Evolutionary conservation across 208 protist genomes (phyloP), one percentile per base, ranked within the genome.

Genomic region (Endotrypanum monterogeii): DNA sequence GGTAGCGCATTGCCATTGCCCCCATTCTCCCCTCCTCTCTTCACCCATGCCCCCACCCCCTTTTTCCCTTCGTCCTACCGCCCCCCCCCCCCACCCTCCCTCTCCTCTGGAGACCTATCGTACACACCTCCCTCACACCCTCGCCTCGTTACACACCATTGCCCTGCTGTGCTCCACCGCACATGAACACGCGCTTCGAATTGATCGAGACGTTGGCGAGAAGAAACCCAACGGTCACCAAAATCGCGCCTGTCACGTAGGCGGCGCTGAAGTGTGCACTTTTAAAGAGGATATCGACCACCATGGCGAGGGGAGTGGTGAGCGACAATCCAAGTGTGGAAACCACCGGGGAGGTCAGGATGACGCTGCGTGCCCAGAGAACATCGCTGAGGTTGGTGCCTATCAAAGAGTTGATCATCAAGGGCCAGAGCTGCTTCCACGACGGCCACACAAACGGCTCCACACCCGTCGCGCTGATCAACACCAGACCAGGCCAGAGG

Each of bases 351-450:
- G 95, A 98, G 9, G 94, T 97, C 30, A 97, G 74, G 30, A 98
- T 76, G 1, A 98, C 95, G 55, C 90, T 94, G 11, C 86, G 87
- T 2, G 94, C 93, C 95, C 94, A 98, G 62, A 98, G 80, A 37
- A 97, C 87, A 71, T 98, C 95, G 74, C 90, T 96, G 28, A 98
- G 84, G 71, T 97, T 96, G 5, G 94, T 98, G 12, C 94, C 93
- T 54, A 98, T 89, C 4, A 96, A 73, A 12, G 94, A 75, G 71
- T 98, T 98, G 32, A 95, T 32, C 61, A 89, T 48, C 32, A 97
- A 71, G n/a, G 86, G 84, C 86, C 83, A 90, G 44, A 97, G 85
- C 69, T 93, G 89, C 18, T 69, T 44, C 62, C 58, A 44, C 0
- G 71, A 82, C 11, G 95, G 95, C 72, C 80, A 83, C 41, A 77